Percentiles rank a stretch among this genome's conserved stretches.
phyloP scores from a whole-genome alignment of 1,139 yeast species.

The Suhomyces guaymorum region DNA sequence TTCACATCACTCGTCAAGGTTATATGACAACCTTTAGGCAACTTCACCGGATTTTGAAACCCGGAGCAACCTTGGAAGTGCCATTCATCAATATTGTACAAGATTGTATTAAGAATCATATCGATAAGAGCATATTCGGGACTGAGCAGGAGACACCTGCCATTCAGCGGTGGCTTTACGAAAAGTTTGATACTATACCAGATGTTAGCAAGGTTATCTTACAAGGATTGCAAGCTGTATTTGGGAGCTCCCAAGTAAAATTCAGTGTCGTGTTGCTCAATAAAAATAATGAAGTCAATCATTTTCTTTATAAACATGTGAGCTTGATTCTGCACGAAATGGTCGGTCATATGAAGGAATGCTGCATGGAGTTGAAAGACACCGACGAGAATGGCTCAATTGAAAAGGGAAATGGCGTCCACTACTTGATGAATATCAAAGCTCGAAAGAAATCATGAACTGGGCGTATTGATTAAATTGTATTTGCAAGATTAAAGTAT shows the following conservation, averaged over 20 bases:
- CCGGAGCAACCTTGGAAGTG: conserved; percentile 38
- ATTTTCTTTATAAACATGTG: conserved; percentile 32
- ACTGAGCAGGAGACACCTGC: background rate
- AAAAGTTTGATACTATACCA: conserved; percentile 28
- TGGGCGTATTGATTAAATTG: no score
- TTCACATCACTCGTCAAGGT: conserved; percentile 33
- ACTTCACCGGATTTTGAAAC: conserved; percentile 38
- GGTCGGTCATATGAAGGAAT: conserved; percentile 35
- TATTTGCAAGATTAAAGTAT: no score
- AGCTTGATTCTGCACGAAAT: conserved; percentile 36
- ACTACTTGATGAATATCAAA: conserved; percentile 33
- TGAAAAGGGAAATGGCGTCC: conserved; percentile 24
- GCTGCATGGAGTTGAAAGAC: conserved; percentile 24
- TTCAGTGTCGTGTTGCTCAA: conserved; percentile 34
- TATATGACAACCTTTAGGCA: conserved; percentile 31
- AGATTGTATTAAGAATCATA: conserved; percentile 14
- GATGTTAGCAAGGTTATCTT: conserved; percentile 27
- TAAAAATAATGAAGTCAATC: conserved; percentile 34
- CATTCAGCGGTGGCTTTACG: conserved; percentile 7
- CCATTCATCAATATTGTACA: conserved; percentile 26
- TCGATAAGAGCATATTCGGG: conserved; percentile 8
- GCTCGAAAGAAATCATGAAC: conserved; percentile 34
- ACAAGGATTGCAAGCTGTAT: conserved; percentile 26
- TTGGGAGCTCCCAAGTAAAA: conserved; percentile 39
- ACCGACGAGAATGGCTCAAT: conserved; percentile 16